These are phyloP conservation scores for Pholiota molesta DNA, from an alignment of 768 basidiomycete species.

Conservation along the genomic window DNA sequence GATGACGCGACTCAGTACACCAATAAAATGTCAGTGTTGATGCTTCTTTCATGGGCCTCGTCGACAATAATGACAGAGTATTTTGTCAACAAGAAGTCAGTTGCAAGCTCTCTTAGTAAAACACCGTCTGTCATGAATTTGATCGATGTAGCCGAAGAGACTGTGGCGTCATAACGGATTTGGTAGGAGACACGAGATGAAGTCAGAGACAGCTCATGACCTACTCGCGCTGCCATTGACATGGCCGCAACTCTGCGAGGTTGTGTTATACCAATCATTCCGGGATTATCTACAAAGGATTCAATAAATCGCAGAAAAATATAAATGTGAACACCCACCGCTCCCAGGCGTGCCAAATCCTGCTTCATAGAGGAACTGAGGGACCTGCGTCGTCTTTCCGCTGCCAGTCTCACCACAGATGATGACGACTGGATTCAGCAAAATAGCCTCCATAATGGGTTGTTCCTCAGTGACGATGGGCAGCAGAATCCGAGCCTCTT, in stretches of 20 bases:
- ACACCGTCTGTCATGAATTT: conserved; percentile 99
- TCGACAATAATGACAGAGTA: conserved; percentile 97
- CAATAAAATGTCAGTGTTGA: conserved; percentile 98
- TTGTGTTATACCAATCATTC: conserved; percentile 98
- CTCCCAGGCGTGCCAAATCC: conserved; percentile 87
- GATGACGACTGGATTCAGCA: conserved; percentile 84
- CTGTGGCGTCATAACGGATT: conserved; percentile 95
- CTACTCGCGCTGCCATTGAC: conserved; percentile 93
- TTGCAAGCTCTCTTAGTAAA: conserved; percentile 86
- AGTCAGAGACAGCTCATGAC: conserved; percentile 87
- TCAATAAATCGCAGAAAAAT: conserved; percentile 6
- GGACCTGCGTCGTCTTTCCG: conserved; percentile 98
- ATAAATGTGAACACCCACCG: conserved; percentile 49
- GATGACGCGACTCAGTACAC: conserved; percentile 92
- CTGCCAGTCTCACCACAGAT: conserved; percentile 94
- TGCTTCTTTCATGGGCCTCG: conserved; percentile 96
- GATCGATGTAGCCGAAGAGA: conserved; percentile 87
- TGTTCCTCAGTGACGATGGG: conserved; percentile 96
- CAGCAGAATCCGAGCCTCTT: conserved; percentile 75
- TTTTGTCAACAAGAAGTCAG: conserved; percentile 90
- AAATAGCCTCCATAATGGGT: conserved; percentile 87
- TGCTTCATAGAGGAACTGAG: conserved; percentile 97
- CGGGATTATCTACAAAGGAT: conserved; percentile 79
- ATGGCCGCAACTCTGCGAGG: conserved; percentile 97
- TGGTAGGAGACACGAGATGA: conserved; percentile 90